Evolutionary conservation across 768 basidiomycete species (phyloP), one percentile per base, ranked within the genome.

Genomic region (Trametopsis cervina): DNA sequence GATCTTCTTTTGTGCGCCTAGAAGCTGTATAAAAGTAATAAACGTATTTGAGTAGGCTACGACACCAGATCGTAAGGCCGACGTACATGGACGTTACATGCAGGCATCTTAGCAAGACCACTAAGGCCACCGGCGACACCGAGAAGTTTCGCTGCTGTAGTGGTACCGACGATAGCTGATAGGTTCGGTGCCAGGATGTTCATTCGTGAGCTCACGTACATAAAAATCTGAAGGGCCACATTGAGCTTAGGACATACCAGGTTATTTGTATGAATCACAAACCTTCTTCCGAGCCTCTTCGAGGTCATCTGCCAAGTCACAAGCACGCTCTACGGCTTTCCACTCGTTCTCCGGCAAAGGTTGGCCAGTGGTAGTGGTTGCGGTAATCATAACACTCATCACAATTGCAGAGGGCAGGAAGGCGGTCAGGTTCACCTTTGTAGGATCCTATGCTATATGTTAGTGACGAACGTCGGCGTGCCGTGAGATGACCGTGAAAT

Each of bases 201-300:
- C 91, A 99, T 98, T 72, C 96, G 81, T 59, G 91, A 95, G 75
- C 94, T 95, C 66, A 99, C 96, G 78, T 98, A 99, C 75, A 89
- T 85, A 70, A 98, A 95, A 59, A 98, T 99, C 88, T 94, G 60
- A 10, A 20, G 7, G 35, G 18, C n/a, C 24, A 6, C 5, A 24
- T n/a, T 12, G 21, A 13, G 37, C 29, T 40, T 11, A 41, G 18
- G n/a, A n/a, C 5, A 40, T 45, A 24, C 23, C 17, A 10, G 45
- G 22, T 13, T 5, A 39, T 38, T 13, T 13, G 4, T 24, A 24
- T 6, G 40, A 11, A 26, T 37, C 26, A 40, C 63, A 40, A 47
- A 88, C 92, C 76, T 83, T 89, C 70, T 90, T 91, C 45, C 92
- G 81, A 1, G 89, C 87, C 55, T 89, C 87, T 61, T 97, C 89